phyloP scores from a whole-genome alignment of 2,329 filamentous ascomycete genomes.

The Pseudocercospora vitis region DNA sequence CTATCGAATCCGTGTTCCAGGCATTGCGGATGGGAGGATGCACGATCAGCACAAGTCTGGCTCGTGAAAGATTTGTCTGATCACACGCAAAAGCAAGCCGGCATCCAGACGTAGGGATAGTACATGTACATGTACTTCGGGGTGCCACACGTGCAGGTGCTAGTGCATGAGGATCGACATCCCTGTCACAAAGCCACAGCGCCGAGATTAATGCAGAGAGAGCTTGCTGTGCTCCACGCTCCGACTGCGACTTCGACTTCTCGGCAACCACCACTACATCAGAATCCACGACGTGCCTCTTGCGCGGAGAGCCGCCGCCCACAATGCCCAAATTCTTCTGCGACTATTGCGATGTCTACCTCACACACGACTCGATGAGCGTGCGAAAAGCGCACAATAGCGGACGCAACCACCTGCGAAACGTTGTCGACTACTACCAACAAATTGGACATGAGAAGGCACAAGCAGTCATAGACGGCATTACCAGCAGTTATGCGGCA shows the following conservation, averaged over 20 bases:
- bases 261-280: too few relatives aligned
- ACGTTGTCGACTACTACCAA: constrained; percentile 98
- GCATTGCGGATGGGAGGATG: neutral
- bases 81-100: neutral
- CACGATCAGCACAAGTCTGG: neutral
- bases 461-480: constrained; percentile 96
- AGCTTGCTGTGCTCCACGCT: too few relatives aligned
- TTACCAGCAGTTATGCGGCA: constrained; percentile 91
- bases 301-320: neutral
- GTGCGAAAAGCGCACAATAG: constrained; percentile 98
- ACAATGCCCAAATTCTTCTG: constrained; percentile 48
- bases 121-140: too few relatives aligned
- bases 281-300: too few relatives aligned
- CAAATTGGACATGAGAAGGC: constrained; percentile 99
- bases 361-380: constrained; percentile 99
- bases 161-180: neutral
- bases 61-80: neutral
- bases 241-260: too few relatives aligned
- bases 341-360: constrained; percentile 99
- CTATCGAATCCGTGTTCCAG: constrained; percentile 19
- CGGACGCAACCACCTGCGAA: constrained; percentile 93
- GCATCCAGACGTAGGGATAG: too few relatives aligned
- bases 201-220: too few relatives aligned
- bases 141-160: neutral
- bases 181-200: neutral